Evolutionary conservation across 2,329 filamentous ascomycete genomes (phyloP).

Genomic region (Epichloe gansuensis): DNA sequence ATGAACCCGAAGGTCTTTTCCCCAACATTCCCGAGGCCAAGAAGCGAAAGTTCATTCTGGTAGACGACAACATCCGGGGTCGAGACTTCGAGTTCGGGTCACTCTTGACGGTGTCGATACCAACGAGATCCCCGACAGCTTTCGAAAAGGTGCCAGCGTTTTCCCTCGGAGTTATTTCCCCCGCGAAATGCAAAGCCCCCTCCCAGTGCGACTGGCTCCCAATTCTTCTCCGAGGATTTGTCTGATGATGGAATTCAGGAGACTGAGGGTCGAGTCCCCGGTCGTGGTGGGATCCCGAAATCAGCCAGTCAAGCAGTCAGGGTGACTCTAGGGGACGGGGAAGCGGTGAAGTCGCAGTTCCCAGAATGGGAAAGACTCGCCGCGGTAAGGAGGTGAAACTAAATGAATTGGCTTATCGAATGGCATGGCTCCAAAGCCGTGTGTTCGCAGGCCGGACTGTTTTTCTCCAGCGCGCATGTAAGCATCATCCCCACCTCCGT

Average conservation of each 20-base stretch:
- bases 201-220: slow-evolving; percentile 59
- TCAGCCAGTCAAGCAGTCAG: slow-evolving; percentile 35
- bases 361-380: slow-evolving; percentile 55
- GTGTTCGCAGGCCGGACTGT: slow-evolving; percentile 78
- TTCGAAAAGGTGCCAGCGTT: slow-evolving; percentile 79
- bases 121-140: slow-evolving; percentile 91
- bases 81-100: slow-evolving; percentile 76
- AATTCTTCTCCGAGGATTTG: slow-evolving; percentile 59
- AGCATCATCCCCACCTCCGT: slow-evolving; percentile 29
- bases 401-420: slow-evolving; percentile 86
- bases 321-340: slow-evolving; percentile 55
- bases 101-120: slow-evolving; percentile 90
- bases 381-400: slow-evolving; percentile 76
- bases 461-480: slow-evolving; percentile 83
- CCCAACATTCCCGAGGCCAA: slow-evolving; percentile 81
- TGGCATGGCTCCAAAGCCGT: slow-evolving; percentile 93
- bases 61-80: slow-evolving; percentile 76
- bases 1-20: slow-evolving; percentile 62
- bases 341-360: slow-evolving; percentile 62
- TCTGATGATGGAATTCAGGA: slow-evolving; percentile 43
- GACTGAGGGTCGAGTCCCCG: slow-evolving; percentile 33
- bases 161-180: slow-evolving; percentile 88
- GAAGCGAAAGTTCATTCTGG: slow-evolving; percentile 91
- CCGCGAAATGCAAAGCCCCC: slow-evolving; percentile 85
- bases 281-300: slow-evolving; percentile 23